Evolutionary conservation across 371 early-diverging fungal genomes (phyloP).

Genomic region (Mucor lusitanicus): DNA sequence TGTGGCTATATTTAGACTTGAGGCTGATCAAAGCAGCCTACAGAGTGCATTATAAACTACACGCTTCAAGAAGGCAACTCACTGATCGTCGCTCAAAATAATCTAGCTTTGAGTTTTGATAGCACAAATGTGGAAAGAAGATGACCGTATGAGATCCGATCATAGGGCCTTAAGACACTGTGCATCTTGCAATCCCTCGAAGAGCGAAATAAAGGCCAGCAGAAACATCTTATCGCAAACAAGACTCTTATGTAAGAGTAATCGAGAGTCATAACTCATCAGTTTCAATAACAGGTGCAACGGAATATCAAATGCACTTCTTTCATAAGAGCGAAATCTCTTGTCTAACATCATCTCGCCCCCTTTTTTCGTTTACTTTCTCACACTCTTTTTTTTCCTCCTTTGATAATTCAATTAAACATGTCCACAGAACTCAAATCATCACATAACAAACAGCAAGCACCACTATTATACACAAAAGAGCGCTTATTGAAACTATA

Average conservation of each 20-base stretch:
- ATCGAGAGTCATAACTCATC: not conserved
- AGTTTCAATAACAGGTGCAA: not conserved
- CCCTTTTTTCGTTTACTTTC: not conserved
- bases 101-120: no score
- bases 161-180: no score
- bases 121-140: no score
- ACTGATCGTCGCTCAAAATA: no score
- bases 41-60: no score
- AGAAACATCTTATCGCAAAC: not conserved
- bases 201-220: not conserved
- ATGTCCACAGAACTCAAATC: conserved; percentile 10
- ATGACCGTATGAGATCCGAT: no score
- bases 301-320: not conserved
- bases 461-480: conserved; percentile 11
- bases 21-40: no score
- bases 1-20: no score
- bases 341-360: not conserved
- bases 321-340: not conserved
- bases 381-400: conserved; percentile 1
- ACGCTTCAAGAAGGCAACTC: no score
- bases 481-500: conserved; percentile 29
- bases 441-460: not conserved
- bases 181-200: no score
- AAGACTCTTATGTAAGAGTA: not conserved
- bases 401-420: not conserved